phyloP scores from a whole-genome alignment of 345 rosid species.

The Eucalyptus pauciflora region DNA sequence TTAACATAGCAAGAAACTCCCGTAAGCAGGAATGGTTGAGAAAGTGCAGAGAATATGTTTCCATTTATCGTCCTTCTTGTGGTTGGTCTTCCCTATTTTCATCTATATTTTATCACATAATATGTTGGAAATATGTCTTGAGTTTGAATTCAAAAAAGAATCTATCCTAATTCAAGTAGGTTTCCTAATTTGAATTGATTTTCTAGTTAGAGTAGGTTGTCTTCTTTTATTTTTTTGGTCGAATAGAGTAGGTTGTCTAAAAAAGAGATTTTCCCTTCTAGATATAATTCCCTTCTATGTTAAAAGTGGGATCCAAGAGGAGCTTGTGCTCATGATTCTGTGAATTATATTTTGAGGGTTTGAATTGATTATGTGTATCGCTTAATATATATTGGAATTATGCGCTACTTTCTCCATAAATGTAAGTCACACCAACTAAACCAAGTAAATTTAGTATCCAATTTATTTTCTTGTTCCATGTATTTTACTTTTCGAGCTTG shows the following conservation, averaged over 20 bases:
- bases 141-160: background rate
- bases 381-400: background rate
- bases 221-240: background rate
- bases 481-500: background rate
- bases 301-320: no score
- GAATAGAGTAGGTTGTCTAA: background rate
- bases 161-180: background rate
- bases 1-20: background rate
- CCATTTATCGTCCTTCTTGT: background rate
- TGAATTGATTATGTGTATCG: background rate
- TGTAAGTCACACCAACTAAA: background rate
- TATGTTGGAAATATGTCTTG: background rate
- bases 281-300: background rate
- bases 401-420: background rate
- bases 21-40: background rate
- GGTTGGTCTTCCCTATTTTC: background rate
- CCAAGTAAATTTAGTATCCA: background rate
- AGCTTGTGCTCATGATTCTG: background rate
- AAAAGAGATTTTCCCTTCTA: background rate
- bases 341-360: background rate
- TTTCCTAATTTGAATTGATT: background rate
- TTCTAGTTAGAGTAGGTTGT: background rate
- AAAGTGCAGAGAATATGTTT: background rate
- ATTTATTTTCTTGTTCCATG: no score
- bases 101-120: background rate